Conservation (phyloP, 1,284 basidiomycete genomes). For the Sanghuangporus sanghuang region DNA sequence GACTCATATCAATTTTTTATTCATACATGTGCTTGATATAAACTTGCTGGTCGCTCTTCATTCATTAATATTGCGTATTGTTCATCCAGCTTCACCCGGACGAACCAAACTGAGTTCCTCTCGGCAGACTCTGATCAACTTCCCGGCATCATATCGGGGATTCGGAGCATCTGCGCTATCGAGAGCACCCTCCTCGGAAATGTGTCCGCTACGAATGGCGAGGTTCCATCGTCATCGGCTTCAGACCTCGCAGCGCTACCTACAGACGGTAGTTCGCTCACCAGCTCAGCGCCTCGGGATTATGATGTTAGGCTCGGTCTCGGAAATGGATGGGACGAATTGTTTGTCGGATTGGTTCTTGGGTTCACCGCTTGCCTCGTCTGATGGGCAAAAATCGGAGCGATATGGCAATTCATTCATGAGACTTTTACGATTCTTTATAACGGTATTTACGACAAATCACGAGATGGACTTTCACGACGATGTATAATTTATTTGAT, state of each 20-base stretch:
- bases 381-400: neutral
- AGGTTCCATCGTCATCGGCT: slow-evolving; percentile 25
- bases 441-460: neutral
- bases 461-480: neutral
- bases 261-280: neutral
- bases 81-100: slow-evolving; percentile 46
- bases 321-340: neutral
- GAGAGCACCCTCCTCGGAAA: slow-evolving; percentile 48
- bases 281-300: neutral
- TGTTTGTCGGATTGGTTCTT: neutral
- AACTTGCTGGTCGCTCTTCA: too few relatives aligned
- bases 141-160: slow-evolving; percentile 41
- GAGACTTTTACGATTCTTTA: neutral
- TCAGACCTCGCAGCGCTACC: neutral
- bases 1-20: neutral
- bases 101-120: slow-evolving; percentile 52
- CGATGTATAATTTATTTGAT: neutral
- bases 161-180: slow-evolving; percentile 48
- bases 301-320: neutral
- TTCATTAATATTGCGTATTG: neutral
- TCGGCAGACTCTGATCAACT: slow-evolving; percentile 33
- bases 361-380: neutral
- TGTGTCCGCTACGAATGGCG: slow-evolving; percentile 42
- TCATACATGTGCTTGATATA: too few relatives aligned
- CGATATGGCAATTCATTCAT: neutral